Evolutionary conservation across 208 protist species (phyloP).

Genomic region (Trypanosoma lewisi): DNA sequence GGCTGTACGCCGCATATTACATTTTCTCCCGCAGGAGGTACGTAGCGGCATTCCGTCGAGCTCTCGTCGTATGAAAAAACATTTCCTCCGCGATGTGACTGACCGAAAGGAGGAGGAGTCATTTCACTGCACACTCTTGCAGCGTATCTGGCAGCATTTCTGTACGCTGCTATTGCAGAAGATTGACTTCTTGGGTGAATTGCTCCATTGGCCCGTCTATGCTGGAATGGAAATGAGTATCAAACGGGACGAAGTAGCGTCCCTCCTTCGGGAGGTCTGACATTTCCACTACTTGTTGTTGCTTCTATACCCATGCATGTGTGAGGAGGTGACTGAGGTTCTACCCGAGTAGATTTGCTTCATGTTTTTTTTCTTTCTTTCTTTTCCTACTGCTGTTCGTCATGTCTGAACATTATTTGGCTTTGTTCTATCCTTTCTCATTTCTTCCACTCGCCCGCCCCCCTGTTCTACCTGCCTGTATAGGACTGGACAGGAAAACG

Average conservation of each 20-base stretch:
- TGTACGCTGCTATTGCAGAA: slow-evolving; percentile 63
- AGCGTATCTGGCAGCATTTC: slow-evolving; percentile 84
- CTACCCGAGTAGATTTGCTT: too few species aligned
- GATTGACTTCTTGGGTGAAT: slow-evolving; percentile 56
- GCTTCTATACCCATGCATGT: too few species aligned
- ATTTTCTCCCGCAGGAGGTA: slow-evolving; percentile 65
- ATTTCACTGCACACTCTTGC: slow-evolving; percentile 79
- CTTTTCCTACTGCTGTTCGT: slow-evolving; percentile 8
- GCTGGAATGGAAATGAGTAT: slow-evolving; percentile 39
- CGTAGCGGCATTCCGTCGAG: slow-evolving; percentile 56
- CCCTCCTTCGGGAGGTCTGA: slow-evolving; percentile 48
- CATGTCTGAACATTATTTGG: not conserved
- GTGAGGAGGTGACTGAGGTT: too few species aligned
- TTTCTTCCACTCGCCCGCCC: too few species aligned
- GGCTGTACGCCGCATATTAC: slow-evolving; percentile 55
- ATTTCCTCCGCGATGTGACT: slow-evolving; percentile 75
- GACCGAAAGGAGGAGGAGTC: slow-evolving; percentile 49
- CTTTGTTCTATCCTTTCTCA: not conserved
- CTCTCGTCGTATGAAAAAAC: slow-evolving; percentile 74
- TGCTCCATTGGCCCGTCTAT: slow-evolving; percentile 66
- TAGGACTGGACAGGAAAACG: not conserved
- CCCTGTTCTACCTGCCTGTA: too few species aligned
- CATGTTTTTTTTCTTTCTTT: slow-evolving; percentile 9
- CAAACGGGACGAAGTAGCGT: slow-evolving; percentile 36
- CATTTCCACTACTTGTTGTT: not conserved